A percentile compares a stretch with the other conserved stretches of the same genome.
phyloP scores from a whole-genome alignment of 2,329 filamentous ascomycete species.

The Rutstroemia sp. region DNA sequence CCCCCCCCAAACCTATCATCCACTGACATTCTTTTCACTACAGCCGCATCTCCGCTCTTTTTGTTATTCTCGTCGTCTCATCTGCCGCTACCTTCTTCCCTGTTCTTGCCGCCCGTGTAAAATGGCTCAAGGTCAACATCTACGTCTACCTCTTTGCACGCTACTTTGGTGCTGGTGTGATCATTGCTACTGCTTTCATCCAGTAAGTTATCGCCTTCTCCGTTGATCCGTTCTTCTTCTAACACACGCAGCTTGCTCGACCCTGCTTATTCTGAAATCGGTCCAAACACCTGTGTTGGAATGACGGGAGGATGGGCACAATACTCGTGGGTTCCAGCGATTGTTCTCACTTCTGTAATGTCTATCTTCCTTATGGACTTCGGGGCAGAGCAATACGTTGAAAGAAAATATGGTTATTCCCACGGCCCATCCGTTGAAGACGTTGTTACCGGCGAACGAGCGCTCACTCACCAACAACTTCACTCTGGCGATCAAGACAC shows the following conservation, averaged over 20 bases:
- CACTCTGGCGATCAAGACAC: conserved; percentile 36
- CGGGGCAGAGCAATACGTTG: conserved; percentile 45
- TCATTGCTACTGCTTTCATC: conserved; percentile 71
- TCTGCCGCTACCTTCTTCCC: conserved; percentile 57
- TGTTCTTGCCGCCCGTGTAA: conserved; percentile 53
- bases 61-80: conserved; percentile 64
- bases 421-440: conserved; percentile 22
- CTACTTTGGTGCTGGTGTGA: conserved; percentile 72
- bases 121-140: conserved; percentile 48
- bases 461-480: conserved; percentile 31
- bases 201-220: conserved; percentile 46
- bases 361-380: conserved; percentile 49
- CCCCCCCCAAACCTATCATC: neutral
- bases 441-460: conserved; percentile 19
- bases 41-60: conserved; percentile 60
- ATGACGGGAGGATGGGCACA: conserved; percentile 40
- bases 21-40: neutral
- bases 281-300: conserved; percentile 41
- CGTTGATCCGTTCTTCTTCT: no score
- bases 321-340: conserved; percentile 26
- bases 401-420: conserved; percentile 24
- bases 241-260: conserved; percentile 35
- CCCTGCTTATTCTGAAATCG: conserved; percentile 37
- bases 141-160: conserved; percentile 58
- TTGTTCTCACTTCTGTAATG: conserved; percentile 52